Evolutionary conservation across 495 filamentous ascomycete species (phyloP), one percentile per base, ranked within the genome.

Genomic region (Cudoniella acicularis): DNA sequence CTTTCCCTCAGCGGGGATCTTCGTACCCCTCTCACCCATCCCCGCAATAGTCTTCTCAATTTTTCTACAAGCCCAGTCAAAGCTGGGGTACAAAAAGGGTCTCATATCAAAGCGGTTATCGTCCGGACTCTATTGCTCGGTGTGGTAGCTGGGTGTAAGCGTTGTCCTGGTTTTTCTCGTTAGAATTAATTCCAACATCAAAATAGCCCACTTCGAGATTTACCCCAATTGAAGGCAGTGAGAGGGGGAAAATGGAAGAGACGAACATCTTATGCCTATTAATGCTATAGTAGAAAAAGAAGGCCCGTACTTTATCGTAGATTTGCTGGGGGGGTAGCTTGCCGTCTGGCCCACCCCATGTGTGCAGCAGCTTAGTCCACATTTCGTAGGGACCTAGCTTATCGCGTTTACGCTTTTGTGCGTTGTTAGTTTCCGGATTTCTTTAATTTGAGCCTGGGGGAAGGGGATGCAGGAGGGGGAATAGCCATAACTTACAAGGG

Each of bases 321-420:
- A 36, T 53, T 18, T 41, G 17, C 18, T 8, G 27, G 30, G 30
- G 30, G 30, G 30, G 13, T 6, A 36, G 30, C 4, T 36, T 6
- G 30, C n/a, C n/a, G 30, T 36, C 30, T n/a, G 30, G 30, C 30
- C 78, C 77, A 42, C 80, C 76, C 91, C 91, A 93, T 21, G 82
- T 74, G 60, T 88, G 82, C 6, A 91, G 74, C 0, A 96, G 78
- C 23, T 79, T 81, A 60, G 83, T 78, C 63, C 83, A 93, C 79
- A 86, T 85, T 27, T 76, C 80, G 64, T 78, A 93, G 0, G 89
- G 87, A 1, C 92, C 88, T 0, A 92, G 72, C 64, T 92, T 89
- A 54, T 82, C 66, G 24, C 81, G 79, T 67, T 95, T 92, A 13
- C 90, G 79, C 30, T 6, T n/a, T n/a, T n/a, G n/a, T n/a, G n/a